phyloP scores from a whole-genome alignment of 129 eudicot species.

The sunflower (Helianthus annuus) region HanXRQr2.0-SUNRISE NC_035449.2:39755845-39756344 shows the following conservation, averaged over 20 bases:
- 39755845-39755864: background rate
- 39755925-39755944: slow-evolving; percentile 16
- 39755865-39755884: background rate
- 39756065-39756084: slow-evolving; percentile 3
- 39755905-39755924: background rate
- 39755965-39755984: background rate
- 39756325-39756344: slow-evolving; percentile 19
- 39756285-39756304: slow-evolving; percentile 23
- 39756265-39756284: slow-evolving; percentile 14
- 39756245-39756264: background rate
- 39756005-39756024: background rate
- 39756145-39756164: background rate
- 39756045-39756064: background rate
- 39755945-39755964: background rate
- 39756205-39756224: background rate
- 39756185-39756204: slow-evolving; percentile 15
- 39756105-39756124: slow-evolving; percentile 8
- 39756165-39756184: background rate
- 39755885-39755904: background rate
- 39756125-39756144: slow-evolving; percentile 12
- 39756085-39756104: background rate
- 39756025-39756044: slow-evolving; percentile 17
- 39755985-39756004: background rate
- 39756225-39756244: background rate
- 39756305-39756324: slow-evolving; percentile 8